phyloP scores from a whole-genome alignment of 139 green algal genomes.

The Chlamydomonas sphaeroides region DNA sequence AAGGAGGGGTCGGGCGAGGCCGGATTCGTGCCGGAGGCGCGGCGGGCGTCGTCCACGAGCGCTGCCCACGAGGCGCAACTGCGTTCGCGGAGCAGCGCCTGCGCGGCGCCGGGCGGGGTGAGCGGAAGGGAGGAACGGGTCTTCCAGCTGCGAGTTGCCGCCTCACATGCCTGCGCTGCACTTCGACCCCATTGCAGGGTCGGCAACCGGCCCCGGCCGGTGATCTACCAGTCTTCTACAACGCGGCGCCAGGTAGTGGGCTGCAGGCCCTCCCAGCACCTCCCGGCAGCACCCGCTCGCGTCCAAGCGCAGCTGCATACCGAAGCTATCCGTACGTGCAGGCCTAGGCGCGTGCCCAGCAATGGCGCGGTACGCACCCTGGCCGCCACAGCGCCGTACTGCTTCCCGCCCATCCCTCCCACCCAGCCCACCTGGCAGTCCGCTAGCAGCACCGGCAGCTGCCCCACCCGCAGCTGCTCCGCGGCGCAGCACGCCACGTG shows the following conservation, averaged over 20 bases:
- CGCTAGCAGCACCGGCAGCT: slow-evolving; percentile 45
- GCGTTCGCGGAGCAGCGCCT: background rate
- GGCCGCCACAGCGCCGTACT: background rate
- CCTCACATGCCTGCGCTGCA: no score
- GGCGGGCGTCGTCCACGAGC: background rate
- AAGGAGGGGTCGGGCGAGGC: background rate
- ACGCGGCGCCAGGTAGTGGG: no score
- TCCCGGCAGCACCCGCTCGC: background rate
- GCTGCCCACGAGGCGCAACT: background rate
- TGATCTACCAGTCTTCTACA: no score
- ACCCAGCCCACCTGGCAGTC: slow-evolving; percentile 28
- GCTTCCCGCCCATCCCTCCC: background rate
- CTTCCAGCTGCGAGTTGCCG: no score
- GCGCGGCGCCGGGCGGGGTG: background rate
- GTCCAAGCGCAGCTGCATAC: no score
- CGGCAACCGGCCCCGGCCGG: no score
- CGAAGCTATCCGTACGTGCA: no score
- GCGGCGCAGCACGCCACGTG: slow-evolving; percentile 32
- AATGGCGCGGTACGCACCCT: no score
- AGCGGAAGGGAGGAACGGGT: no score
- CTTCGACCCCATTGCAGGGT: no score
- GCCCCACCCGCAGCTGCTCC: background rate
- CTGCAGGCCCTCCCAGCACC: no score
- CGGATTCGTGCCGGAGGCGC: background rate
- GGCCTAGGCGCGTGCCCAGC: no score